Conservation (phyloP, 305 asterid genomes). For the Plantago coronopus region DNA sequence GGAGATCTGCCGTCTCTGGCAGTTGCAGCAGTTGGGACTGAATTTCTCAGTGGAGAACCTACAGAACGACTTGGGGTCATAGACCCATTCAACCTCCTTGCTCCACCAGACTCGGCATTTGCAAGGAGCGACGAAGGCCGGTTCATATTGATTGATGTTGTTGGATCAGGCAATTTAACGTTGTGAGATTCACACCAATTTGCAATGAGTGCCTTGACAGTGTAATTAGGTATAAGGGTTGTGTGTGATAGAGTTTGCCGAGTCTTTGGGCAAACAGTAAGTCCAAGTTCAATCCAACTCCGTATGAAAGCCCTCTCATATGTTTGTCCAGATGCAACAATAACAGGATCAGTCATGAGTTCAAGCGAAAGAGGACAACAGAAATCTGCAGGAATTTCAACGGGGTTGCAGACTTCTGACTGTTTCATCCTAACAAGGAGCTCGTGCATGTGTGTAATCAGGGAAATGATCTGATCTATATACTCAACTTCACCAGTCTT, state of each 20-base stretch:
- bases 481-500: slow-evolving; percentile 64
- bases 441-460: slow-evolving; percentile 82
- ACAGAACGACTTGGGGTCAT: slow-evolving; percentile 50
- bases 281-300: slow-evolving; percentile 84
- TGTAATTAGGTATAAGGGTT: slow-evolving; percentile 78
- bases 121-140: slow-evolving; percentile 61
- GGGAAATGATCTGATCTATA: slow-evolving; percentile 66
- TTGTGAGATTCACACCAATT: slow-evolving; percentile 77
- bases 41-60: slow-evolving; percentile 48
- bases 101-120: slow-evolving; percentile 50
- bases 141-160: slow-evolving; percentile 50
- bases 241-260: slow-evolving; percentile 71
- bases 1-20: slow-evolving; percentile 45
- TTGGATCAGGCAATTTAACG: slow-evolving; percentile 75
- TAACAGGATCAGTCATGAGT: slow-evolving; percentile 90
- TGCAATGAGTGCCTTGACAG: slow-evolving; percentile 84
- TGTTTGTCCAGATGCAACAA: slow-evolving; percentile 90
- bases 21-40: slow-evolving; percentile 38
- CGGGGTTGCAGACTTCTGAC: slow-evolving; percentile 61
- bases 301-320: slow-evolving; percentile 74
- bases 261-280: slow-evolving; percentile 86
- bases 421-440: slow-evolving; percentile 63
- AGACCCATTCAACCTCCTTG: slow-evolving; percentile 43
- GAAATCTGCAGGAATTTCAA: slow-evolving; percentile 80
- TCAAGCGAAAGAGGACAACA: slow-evolving; percentile 93